Evolutionary conservation across 1,284 basidiomycete species (phyloP).

Genomic region (Volvariella surrecta): DNA sequence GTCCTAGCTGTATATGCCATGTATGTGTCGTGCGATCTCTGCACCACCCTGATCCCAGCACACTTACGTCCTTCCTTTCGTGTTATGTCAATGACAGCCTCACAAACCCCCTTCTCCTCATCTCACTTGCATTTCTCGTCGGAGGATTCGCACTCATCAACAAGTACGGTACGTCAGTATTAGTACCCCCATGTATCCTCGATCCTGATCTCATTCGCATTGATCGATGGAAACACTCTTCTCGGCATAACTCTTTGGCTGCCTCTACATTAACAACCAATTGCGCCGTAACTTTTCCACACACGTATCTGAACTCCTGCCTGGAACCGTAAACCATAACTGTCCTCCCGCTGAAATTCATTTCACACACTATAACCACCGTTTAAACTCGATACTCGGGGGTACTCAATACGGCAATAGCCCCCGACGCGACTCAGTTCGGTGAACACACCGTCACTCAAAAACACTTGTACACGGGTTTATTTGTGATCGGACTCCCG

Average conservation of each 20-base stretch:
- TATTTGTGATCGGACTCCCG: constrained; percentile 74
- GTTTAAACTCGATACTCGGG: too few species aligned
- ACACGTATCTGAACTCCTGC: too few species aligned
- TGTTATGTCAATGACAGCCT: too few species aligned
- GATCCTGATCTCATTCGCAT: too few species aligned
- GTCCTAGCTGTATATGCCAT: constrained; percentile 85
- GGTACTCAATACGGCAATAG: constrained; percentile 26
- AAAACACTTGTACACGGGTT: constrained; percentile 71
- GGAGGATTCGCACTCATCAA: constrained; percentile 90
- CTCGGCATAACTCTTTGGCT: too few species aligned
- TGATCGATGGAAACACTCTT: too few species aligned
- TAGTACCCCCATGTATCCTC: too few species aligned
- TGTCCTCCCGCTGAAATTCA: too few species aligned
- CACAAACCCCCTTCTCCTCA: constrained; percentile 75
- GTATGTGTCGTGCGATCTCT: constrained; percentile 39
- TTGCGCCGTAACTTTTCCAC: too few species aligned
- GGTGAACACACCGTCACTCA: constrained; percentile 77
- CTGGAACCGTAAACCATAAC: too few species aligned
- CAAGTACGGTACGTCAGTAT: constrained; percentile 69
- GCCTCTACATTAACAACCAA: too few species aligned
- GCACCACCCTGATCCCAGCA: background rate
- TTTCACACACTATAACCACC: too few species aligned
- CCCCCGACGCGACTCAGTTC: constrained; percentile 72
- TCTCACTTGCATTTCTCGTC: constrained; percentile 84
- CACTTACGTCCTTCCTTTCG: background rate